A percentile compares a stretch with the other conserved stretches of the same genome.
phyloP scores from a whole-genome alignment of 805 yeast species.

The Candida lessepsii region DNA sequence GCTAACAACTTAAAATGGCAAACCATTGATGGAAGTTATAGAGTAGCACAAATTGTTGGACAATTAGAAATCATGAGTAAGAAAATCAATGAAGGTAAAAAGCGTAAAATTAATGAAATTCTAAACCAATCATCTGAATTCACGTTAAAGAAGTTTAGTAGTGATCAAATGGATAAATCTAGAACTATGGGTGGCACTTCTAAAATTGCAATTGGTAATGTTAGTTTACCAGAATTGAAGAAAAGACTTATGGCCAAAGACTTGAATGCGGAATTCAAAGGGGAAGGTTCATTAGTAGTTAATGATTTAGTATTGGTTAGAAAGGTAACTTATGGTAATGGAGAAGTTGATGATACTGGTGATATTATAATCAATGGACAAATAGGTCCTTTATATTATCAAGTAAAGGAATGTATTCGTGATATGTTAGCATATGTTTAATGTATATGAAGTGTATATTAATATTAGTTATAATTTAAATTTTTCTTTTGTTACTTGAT shows the following conservation, averaged over 20 bases:
- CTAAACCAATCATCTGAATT: conserved; percentile 32
- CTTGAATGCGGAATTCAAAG: conserved; percentile 80
- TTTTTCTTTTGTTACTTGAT: too few species aligned
- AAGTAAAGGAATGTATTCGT: conserved; percentile 68
- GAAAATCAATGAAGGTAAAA: conserved; percentile 10
- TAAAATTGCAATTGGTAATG: conserved; percentile 81
- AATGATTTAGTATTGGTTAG: conserved; percentile 73
- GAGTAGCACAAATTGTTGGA: conserved; percentile 82
- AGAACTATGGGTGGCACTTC: conserved; percentile 4
- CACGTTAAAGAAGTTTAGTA: conserved; percentile 18
- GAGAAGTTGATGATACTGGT: conserved; percentile 60
- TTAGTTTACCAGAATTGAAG: conserved; percentile 77
- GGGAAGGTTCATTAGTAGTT: conserved; percentile 89
- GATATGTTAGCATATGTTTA: conserved; percentile 70
- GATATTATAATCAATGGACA: conserved; percentile 83
- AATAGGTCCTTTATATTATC: conserved; percentile 71
- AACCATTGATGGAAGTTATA: conserved; percentile 71
- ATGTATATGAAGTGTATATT: not conserved
- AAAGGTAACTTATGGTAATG: conserved; percentile 49
- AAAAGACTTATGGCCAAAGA: conserved; percentile 56
- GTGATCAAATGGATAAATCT: conserved; percentile 2
- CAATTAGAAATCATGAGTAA: conserved; percentile 42
- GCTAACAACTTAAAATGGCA: conserved; percentile 77
- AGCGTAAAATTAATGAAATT: conserved; percentile 22
- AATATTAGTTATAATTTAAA: too few species aligned